Base-by-base conservation (phyloP, 176 grass and related monocot genomes). In the Ensete glaucum region DNA sequence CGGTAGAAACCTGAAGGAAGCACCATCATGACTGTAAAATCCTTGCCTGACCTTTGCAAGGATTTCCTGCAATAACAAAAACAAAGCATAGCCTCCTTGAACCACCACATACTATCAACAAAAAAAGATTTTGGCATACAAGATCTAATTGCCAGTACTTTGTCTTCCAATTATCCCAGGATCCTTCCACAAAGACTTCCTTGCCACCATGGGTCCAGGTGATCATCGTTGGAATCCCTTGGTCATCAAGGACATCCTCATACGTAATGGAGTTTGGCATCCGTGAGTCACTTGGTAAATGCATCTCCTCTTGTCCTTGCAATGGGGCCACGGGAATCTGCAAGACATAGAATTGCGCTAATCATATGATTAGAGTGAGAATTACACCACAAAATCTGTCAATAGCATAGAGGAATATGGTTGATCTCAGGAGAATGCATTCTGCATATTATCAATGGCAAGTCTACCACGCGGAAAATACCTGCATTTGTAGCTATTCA, bases 101-200 rank as follows among this genome's bases (percentile, higher is more conserved):
- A 73, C 20, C 11, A 22, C 22, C 51, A 9, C 19, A 55, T 14
- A 27, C 3, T 3, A 27, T 26, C 20, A 58, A n/a, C 19, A 15
- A 57, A 25, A 20, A 8, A 57, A 69, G 14, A 69, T 50, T 51
- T 76, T 56, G 29, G 12, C 20, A 34, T 68, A 13, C 10, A 43
- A 26, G 12, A 53, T 12, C 20, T 50, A 5, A 74, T 34, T 83
- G 13, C 19, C 26, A 50, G 25, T 69, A 93, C 90, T 88, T 91
- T 80, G 94, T 83, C 81, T 79, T 91, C 94, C 94, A 98, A 54
- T 91, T 92, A 85, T 98, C 94, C 94, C 94, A 98, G 65, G 94
- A 93, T 78, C 94, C 94, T 85, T 98, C 94, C 62, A 98, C 90
- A 60, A 78, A 84, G 69, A 93, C 85, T 77, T 68, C 85, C 11